Evolutionary conservation across 2,329 filamentous ascomycete genomes (phyloP).

Genomic region (Lachnellula hyalina): DNA sequence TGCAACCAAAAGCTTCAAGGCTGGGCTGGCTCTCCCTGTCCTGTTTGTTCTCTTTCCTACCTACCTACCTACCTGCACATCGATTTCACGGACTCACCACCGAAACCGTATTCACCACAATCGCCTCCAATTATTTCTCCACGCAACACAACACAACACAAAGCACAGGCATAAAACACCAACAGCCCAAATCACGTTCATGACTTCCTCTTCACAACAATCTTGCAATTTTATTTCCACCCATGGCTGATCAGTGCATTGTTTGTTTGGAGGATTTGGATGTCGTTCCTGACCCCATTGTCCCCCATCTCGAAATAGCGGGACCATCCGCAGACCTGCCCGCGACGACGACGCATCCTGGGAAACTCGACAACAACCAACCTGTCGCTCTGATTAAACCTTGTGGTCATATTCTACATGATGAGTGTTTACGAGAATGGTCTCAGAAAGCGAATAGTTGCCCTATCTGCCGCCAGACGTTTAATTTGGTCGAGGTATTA

Average conservation of each 20-base stretch:
- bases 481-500: slow-evolving; percentile 85
- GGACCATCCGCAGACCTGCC: slow-evolving; percentile 15
- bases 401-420: slow-evolving; percentile 88
- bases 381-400: slow-evolving; percentile 57
- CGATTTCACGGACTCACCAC: neutral
- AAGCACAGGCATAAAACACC: neutral
- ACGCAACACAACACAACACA: neutral
- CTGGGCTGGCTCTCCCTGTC: neutral
- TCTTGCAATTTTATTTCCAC: slow-evolving; percentile 18
- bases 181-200: slow-evolving; percentile 15
- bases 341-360: slow-evolving; percentile 19
- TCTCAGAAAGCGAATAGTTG: slow-evolving; percentile 96
- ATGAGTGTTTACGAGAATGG: slow-evolving; percentile 90
- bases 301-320: slow-evolving; percentile 20
- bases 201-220: slow-evolving; percentile 23
- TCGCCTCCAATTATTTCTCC: neutral
- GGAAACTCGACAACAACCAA: slow-evolving; percentile 16
- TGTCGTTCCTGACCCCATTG: slow-evolving; percentile 16
- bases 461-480: slow-evolving; percentile 88
- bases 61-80: neutral
- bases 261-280: slow-evolving; percentile 61
- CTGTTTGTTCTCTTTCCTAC: neutral
- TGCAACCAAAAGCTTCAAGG: neutral
- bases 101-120: neutral
- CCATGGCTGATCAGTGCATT: slow-evolving; percentile 59